Base-by-base conservation (phyloP, 768 basidiomycete genomes). In the Rhizopogon salebrosus region DNA sequence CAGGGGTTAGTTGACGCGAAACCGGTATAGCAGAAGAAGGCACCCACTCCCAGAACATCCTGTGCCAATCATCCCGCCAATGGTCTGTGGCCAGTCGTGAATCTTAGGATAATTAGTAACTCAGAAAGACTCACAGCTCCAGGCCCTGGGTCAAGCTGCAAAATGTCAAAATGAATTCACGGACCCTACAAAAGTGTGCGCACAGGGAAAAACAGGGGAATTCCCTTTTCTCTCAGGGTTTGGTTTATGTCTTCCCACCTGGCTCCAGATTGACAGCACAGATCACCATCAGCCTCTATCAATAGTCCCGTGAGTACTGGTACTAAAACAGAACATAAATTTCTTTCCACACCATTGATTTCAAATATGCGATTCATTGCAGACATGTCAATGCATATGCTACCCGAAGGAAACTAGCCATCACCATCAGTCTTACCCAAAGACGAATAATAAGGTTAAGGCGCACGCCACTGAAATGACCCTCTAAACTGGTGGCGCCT, bases 11-110 rank as follows among this genome's bases (percentile, higher is more conserved):
- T 31, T 35, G 14, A 20, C 4, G 27, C 14, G 1, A 13, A 2
- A 3, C 14, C 22, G 16, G 31, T 16, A 46, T 20, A 23, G 16
- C 8, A 23, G 31, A 46, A 46, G 14, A 46, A 34, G 26, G 22
- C 39, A 76, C 80, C 77, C 70, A 80, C 91, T 92, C 48, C 90
- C 91, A 45, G 83, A 85, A 61, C 90, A 93, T 8, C 90, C 89
- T 2, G 91, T 94, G 8, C 85, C 85, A 48, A 89, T 83, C 90
- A 92, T 93, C 6, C 92, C 90, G 10, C 91, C 92, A 56, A 92
- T 90, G 13, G 89, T 90, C 75, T 87, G 61, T 22, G 23, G 9
- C 14, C 14, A 45, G 27, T 31, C 18, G 10, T 10, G 9, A 23
- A 16, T 34, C 22, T 16, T 9, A 16, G 29, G 22, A 46, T 11